phyloP scores from a whole-genome alignment of 73 alveolate species.

The Paramecium biaurelia region DNA sequence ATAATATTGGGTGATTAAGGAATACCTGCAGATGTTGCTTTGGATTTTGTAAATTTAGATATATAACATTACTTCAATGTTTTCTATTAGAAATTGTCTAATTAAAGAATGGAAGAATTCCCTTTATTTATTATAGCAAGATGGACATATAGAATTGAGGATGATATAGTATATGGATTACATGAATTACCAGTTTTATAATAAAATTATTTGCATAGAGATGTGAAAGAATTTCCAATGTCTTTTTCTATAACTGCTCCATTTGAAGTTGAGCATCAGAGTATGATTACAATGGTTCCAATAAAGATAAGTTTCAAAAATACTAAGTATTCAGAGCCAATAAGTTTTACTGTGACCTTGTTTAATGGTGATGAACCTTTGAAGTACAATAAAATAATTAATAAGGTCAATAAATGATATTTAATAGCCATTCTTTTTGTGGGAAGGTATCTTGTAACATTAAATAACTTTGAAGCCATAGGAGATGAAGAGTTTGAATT shows the following conservation, averaged over 20 bases:
- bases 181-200: constrained; percentile 30
- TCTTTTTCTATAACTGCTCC: not conserved
- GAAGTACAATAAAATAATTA: not conserved
- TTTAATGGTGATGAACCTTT: constrained; percentile 47
- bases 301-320: constrained; percentile 14
- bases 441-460: constrained; percentile 26
- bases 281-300: not conserved
- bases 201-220: not conserved
- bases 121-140: constrained; percentile 44
- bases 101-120: constrained; percentile 7
- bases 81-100: not conserved
- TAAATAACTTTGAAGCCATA: not conserved
- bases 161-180: not conserved
- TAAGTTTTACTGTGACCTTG: not conserved
- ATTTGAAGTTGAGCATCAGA: not conserved
- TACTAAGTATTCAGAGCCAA: not conserved
- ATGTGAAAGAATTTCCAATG: constrained; percentile 19
- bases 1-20: not conserved
- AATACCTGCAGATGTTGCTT: not conserved
- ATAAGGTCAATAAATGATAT: not conserved
- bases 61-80: constrained; percentile 28
- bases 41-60: constrained; percentile 32
- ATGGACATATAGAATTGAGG: not conserved
- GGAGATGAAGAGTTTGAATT: not conserved
- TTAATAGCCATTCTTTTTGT: not conserved